phyloP scores from a whole-genome alignment of 163 green algal genomes.

The Scenedesmus sp. region DNA sequence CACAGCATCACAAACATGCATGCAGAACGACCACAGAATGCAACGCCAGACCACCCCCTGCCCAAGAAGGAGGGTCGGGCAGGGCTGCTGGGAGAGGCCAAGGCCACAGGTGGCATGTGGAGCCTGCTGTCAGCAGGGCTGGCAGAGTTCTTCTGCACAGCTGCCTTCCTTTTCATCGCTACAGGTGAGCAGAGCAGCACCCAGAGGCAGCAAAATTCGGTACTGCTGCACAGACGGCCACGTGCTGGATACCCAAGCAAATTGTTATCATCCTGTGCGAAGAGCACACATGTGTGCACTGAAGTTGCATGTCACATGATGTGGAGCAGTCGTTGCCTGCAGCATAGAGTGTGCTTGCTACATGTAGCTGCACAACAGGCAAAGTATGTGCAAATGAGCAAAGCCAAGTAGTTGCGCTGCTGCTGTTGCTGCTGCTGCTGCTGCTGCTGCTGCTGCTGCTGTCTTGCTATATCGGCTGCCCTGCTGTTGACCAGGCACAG shows the following conservation, averaged over 20 bases:
- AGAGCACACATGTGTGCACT: too few species aligned
- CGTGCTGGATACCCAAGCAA: neutral
- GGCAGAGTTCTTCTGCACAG: conserved; percentile 52
- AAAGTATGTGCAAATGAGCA: neutral
- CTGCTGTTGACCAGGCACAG: neutral
- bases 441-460: neutral
- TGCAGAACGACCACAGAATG: neutral
- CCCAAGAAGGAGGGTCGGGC: neutral
- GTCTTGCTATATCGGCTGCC: too few species aligned
- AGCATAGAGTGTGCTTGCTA: neutral
- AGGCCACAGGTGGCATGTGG: neutral
- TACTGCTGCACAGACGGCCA: neutral
- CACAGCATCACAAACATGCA: neutral
- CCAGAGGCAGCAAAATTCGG: neutral
- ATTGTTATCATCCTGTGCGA: too few species aligned
- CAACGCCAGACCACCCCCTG: neutral
- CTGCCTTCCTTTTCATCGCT: conserved; percentile 30
- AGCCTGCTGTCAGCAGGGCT: conserved; percentile 23
- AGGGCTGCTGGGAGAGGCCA: neutral
- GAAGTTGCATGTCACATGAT: too few species aligned
- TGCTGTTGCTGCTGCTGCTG: neutral
- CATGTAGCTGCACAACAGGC: too few species aligned
- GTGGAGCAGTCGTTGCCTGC: neutral
- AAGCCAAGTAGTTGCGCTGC: neutral
- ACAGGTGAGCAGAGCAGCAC: neutral